A percentile compares a stretch with the other conserved stretches of the same genome.
Conservation (phyloP, 768 basidiomycete species). For the Fomitopsis serialis region DNA sequence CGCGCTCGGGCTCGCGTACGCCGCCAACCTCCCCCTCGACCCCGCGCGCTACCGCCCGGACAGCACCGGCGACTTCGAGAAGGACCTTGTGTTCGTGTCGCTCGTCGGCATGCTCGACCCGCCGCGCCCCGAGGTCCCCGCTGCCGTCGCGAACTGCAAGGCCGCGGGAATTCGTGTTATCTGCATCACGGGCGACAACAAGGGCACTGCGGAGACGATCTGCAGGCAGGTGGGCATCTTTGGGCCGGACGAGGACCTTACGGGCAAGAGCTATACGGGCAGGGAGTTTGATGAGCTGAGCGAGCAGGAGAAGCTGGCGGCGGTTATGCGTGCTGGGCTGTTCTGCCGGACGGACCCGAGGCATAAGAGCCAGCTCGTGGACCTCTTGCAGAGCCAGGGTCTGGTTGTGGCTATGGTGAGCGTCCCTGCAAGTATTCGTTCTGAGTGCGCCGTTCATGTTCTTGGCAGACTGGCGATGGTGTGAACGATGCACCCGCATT, state of each 20-base stretch:
- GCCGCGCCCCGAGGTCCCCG: constrained; percentile 87
- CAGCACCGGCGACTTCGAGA: constrained; percentile 83
- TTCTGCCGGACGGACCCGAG: constrained; percentile 93
- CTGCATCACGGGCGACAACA: constrained; percentile 98
- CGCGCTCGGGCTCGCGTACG: constrained; percentile 88
- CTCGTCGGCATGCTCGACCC: constrained; percentile 98
- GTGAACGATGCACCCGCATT: constrained; percentile 98
- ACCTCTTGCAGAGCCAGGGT: constrained; percentile 85
- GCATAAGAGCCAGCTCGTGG: constrained; percentile 93
- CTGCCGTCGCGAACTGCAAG: constrained; percentile 83
- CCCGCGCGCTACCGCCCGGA: constrained; percentile 78
- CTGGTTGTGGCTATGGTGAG: constrained; percentile 93
- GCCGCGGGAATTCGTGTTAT: constrained; percentile 94
- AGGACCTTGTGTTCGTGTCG: constrained; percentile 88
- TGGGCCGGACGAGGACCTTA: constrained; percentile 76
- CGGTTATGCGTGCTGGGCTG: constrained; percentile 83
- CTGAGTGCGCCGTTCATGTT: constrained; percentile 6
- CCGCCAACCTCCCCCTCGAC: constrained; percentile 71
- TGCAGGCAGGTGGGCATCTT: constrained; percentile 96
- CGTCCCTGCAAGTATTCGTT: constrained; percentile 7
- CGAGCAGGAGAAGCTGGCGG: constrained; percentile 75
- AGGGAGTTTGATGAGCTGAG: constrained; percentile 81
- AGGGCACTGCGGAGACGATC: constrained; percentile 95
- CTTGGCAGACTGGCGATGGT: constrained; percentile 81
- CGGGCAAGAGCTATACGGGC: constrained; percentile 95